Evolutionary conservation across 2,329 filamentous ascomycete species (phyloP), one percentile per base, ranked within the genome.

Genomic region (Sphaerulina musiva): DNA sequence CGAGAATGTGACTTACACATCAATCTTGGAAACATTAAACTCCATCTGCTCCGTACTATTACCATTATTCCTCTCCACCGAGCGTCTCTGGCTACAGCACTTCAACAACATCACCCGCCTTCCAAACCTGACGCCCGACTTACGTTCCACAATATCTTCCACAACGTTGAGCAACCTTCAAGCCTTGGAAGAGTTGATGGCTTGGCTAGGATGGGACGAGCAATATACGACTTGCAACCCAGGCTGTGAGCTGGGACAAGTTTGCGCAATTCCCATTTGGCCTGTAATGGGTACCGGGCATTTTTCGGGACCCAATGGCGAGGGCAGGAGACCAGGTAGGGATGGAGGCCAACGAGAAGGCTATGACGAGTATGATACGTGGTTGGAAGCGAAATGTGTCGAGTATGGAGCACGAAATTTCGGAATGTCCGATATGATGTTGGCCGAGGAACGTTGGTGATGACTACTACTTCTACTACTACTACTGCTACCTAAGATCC

Each of bases 251-350:
- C 70, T 68, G 63, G 70, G 74, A 53, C 73, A 78, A 59, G 68
- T 71, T 10, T 78, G 76, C 59, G 77, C 71, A 55, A 76, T 79
- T 39, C 76, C 76, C 1, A 79, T 78, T 72, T 79, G 76, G 76
- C 76, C 76, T 1, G 54, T 51, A 3, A 58, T 58, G 50, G 53
- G 46, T 2, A 39, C 51, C 4, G 52, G 51, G 6, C 46, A 48
- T 38, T 36, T 48, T 12, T 36, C 26, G 7, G 46, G 46, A 2
- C 44, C 23, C 1, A 26, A 46, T 46, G 44, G 31, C 5, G 32
- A 23, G 2, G n/a, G 58, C 8, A 14, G 32, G 3, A 26, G 45
- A 10, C 20, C 20, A 20, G 20, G 2, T 2, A 38, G n/a, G 1
- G 23, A 2, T 12, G 8, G 11, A 3, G 23, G 14, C 14, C 12